Percentiles rank a stretch among this genome's conserved stretches.
Evolutionary conservation across 257 asterid genomes (phyloP).

Genomic region (Lycium barbarum): DNA sequence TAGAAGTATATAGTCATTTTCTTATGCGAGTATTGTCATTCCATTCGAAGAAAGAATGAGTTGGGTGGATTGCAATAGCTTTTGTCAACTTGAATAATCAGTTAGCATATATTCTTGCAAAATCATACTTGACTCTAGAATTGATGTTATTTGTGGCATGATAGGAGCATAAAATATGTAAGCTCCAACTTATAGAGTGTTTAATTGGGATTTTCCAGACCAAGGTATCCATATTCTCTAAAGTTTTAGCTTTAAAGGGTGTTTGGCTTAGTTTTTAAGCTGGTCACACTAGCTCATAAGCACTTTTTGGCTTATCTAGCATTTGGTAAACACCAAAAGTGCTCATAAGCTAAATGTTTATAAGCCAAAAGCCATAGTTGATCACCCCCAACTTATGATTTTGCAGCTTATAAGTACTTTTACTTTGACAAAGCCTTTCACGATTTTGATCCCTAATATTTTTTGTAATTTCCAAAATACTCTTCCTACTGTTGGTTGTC

Average conservation of each 20-base stretch:
- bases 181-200: neutral
- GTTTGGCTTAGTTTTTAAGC: neutral
- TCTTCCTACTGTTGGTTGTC: neutral
- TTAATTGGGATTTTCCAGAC: neutral
- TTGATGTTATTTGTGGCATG: neutral
- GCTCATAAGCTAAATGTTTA: neutral
- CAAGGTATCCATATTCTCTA: neutral
- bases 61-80: neutral
- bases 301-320: neutral
- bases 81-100: neutral
- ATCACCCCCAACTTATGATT: neutral
- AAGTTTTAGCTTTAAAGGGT: neutral
- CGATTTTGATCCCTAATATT: neutral
- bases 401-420: neutral
- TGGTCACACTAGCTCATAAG: neutral
- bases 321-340: constrained; percentile 5
- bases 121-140: neutral
- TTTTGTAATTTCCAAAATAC: neutral
- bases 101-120: neutral
- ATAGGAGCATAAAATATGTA: neutral
- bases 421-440: neutral
- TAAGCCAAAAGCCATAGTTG: neutral
- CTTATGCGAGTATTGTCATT: neutral
- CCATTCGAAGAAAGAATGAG: neutral
- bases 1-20: neutral